These are phyloP conservation scores for Sordariomycetes sp. DNA, from an alignment of 2,329 filamentous ascomycete species.

Conservation along the genomic window DNA sequence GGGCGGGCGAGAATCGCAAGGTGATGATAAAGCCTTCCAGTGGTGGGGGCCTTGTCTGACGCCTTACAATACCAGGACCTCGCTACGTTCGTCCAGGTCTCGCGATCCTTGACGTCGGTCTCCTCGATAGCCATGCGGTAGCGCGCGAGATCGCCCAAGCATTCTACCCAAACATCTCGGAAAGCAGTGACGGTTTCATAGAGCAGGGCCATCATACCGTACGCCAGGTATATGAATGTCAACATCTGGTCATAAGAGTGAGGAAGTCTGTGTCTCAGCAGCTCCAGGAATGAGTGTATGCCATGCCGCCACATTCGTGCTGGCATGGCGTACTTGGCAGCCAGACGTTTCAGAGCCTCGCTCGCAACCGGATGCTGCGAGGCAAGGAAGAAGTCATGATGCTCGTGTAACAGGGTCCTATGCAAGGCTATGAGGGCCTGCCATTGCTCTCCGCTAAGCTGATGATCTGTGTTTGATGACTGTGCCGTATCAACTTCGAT, in stretches of 20 bases:
- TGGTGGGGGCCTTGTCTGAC: conserved; percentile 64
- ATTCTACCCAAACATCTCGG: conserved; percentile 88
- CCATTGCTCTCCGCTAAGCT: conserved; percentile 63
- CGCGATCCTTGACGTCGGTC: conserved; percentile 62
- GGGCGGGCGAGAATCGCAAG: conserved; percentile 70
- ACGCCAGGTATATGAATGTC: conserved; percentile 79
- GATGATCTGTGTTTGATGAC: conserved; percentile 31
- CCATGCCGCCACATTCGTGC: conserved; percentile 91
- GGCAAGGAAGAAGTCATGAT: conserved; percentile 80
- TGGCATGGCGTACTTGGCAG: conserved; percentile 82
- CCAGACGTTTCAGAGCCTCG: conserved; percentile 55
- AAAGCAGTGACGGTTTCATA: conserved; percentile 80
- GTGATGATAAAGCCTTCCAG: conserved; percentile 80
- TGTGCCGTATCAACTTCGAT: conserved; percentile 70
- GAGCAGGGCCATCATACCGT: conserved; percentile 80
- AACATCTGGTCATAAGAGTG: conserved; percentile 81
- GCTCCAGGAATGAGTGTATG: conserved; percentile 76
- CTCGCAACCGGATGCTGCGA: conserved; percentile 77
- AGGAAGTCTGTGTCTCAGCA: conserved; percentile 66
- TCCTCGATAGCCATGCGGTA: conserved; percentile 91
- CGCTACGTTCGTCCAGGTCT: conserved; percentile 74
- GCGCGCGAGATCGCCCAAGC: conserved; percentile 73
- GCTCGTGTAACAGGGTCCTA: conserved; percentile 69
- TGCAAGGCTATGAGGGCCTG: conserved; percentile 77
- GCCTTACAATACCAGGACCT: conserved; percentile 79